phyloP scores from a whole-genome alignment of 2,329 filamentous ascomycete genomes.

The Calonectria crousiana region DNA sequence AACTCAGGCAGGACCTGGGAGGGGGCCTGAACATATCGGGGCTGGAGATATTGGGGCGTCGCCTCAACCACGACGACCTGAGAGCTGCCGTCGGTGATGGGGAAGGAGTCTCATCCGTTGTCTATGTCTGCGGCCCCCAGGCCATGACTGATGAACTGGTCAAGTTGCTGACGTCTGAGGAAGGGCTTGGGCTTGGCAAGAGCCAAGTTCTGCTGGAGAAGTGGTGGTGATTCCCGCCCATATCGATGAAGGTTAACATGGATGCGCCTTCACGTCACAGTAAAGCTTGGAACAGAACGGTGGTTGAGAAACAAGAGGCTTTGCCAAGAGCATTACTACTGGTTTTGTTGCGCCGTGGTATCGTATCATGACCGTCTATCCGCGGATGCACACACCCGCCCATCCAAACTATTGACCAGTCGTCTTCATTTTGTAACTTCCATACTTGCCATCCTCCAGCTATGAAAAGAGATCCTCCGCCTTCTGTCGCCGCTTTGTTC shows the following conservation, averaged over 20 bases:
- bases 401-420: slow-evolving; percentile 17
- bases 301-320: neutral
- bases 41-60: slow-evolving; percentile 47
- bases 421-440: neutral
- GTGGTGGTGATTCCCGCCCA: slow-evolving; percentile 66
- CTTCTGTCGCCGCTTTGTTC: slow-evolving; percentile 69
- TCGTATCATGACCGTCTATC: slow-evolving; percentile 41
- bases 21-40: neutral
- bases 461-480: slow-evolving; percentile 81
- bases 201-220: slow-evolving; percentile 69
- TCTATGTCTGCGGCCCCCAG: slow-evolving; percentile 78
- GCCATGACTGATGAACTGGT: slow-evolving; percentile 77
- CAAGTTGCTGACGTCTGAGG: slow-evolving; percentile 53
- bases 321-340: slow-evolving; percentile 25
- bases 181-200: slow-evolving; percentile 54
- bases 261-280: neutral
- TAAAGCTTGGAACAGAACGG: neutral
- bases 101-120: slow-evolving; percentile 56
- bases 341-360: slow-evolving; percentile 43
- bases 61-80: slow-evolving; percentile 60
- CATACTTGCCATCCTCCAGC: neutral
- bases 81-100: slow-evolving; percentile 51
- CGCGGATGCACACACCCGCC: slow-evolving; percentile 29
- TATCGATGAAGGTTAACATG: too few species aligned
- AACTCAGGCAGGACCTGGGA: neutral